These are phyloP conservation scores for Starmera stellimalicola DNA, from an alignment of 1,139 yeast genomes.

Conservation along the genomic window DNA sequence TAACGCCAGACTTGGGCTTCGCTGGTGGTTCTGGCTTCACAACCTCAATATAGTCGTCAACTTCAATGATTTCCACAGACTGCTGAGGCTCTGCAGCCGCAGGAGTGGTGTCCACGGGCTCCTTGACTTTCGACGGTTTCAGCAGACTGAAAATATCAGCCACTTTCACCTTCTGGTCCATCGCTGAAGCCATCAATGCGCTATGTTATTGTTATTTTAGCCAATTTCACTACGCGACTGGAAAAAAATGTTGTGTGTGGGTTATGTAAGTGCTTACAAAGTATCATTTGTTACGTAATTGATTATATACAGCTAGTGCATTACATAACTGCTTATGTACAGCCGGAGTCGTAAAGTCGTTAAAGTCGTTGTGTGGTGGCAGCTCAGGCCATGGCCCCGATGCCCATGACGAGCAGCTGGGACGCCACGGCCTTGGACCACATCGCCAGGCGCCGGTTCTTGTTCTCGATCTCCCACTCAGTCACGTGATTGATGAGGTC, in stretches of 20 bases:
- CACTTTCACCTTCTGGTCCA: constrained; percentile 3
- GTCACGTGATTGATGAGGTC: constrained; percentile 46
- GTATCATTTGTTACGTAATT: too few relatives aligned
- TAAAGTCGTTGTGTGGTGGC: too few relatives aligned
- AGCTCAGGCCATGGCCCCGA: constrained; percentile 46
- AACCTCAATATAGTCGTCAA: neutral
- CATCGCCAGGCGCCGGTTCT: constrained; percentile 40
- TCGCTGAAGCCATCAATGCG: too few relatives aligned
- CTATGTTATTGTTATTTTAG: too few relatives aligned
- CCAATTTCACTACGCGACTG: too few relatives aligned
- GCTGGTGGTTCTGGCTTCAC: neutral
- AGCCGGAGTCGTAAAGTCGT: too few relatives aligned
- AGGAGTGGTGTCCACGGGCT: neutral
- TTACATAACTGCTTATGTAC: too few relatives aligned
- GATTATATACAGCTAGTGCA: too few relatives aligned
- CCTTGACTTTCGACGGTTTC: constrained; percentile 1
- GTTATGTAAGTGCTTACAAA: too few relatives aligned
- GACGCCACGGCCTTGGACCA: constrained; percentile 59
- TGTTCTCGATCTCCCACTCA: constrained; percentile 29
- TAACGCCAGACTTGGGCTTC: constrained; percentile 3
- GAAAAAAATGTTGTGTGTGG: too few relatives aligned
- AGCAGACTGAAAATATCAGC: constrained; percentile 7
- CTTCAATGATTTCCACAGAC: neutral
- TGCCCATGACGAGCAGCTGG: constrained; percentile 46
- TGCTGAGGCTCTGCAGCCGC: neutral